These are phyloP conservation scores for Pestalotiopsis sp. DNA, from an alignment of 2,329 filamentous ascomycete species.

Conservation along the genomic window DNA sequence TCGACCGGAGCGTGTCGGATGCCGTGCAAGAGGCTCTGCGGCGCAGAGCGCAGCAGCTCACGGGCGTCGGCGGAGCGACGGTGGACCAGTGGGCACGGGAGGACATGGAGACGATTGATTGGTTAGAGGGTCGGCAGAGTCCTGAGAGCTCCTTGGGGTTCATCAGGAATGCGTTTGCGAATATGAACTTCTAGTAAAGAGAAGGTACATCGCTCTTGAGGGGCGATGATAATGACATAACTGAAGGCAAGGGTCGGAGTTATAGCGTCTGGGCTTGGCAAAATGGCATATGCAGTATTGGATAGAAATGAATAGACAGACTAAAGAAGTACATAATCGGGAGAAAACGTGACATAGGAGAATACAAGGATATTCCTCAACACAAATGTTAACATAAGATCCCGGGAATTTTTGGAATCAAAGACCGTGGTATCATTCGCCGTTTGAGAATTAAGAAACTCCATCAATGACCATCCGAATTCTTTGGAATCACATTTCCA, in stretches of 20 bases:
- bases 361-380: no score
- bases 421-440: neutral
- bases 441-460: neutral
- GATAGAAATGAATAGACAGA: no score
- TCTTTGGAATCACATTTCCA: neutral
- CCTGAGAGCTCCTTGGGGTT: no score
- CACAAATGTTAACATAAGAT: neutral
- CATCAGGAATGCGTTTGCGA: no score
- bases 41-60: neutral
- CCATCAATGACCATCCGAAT: neutral
- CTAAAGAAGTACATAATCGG: no score
- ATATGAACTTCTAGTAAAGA: no score
- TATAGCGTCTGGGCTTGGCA: no score
- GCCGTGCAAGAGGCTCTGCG: neutral
- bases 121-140: neutral
- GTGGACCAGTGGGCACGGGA: neutral
- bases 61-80: neutral
- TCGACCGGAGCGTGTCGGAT: neutral
- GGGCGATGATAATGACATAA: no score
- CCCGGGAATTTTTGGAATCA: neutral
- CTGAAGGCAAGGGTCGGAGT: no score
- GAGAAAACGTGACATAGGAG: no score
- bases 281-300: no score
- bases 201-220: no score
- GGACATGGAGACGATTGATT: neutral